Evolutionary conservation across 1,284 basidiomycete genomes (phyloP).

Genomic region (Malassezia japonica): DNA sequence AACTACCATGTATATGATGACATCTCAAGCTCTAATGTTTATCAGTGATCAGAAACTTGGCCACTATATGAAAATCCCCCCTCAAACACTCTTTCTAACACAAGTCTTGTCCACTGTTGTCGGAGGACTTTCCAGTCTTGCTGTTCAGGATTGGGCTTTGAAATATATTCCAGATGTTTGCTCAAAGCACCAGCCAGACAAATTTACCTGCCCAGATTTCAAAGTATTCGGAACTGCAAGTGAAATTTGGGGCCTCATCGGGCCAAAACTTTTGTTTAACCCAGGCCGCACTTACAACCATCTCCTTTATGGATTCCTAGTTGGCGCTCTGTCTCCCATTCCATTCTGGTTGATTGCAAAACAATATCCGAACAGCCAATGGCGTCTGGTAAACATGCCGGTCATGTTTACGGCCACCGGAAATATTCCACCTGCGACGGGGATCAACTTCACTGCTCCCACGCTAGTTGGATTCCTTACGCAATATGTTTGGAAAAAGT

Average conservation of each 20-base stretch:
- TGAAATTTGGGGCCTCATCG: slow-evolving; percentile 50
- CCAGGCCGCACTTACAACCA: slow-evolving; percentile 22
- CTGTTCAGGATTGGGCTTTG: slow-evolving; percentile 61
- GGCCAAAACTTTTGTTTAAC: slow-evolving; percentile 43
- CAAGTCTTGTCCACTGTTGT: slow-evolving; percentile 67
- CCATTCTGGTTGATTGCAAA: slow-evolving; percentile 25
- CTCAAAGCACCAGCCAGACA: slow-evolving; percentile 29
- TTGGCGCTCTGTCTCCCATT: slow-evolving; percentile 31
- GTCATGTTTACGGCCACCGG: slow-evolving; percentile 37
- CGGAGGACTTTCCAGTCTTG: slow-evolving; percentile 54
- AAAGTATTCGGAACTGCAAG: slow-evolving; percentile 37
- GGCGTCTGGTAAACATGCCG: slow-evolving; percentile 25
- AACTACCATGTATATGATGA: slow-evolving; percentile 55
- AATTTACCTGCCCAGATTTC: slow-evolving; percentile 33
- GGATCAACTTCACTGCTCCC: slow-evolving; percentile 39
- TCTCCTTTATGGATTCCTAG: slow-evolving; percentile 33
- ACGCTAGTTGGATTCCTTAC: slow-evolving; percentile 52
- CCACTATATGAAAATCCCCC: slow-evolving; percentile 94
- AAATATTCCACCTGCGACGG: slow-evolving; percentile 43
- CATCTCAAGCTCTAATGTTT: slow-evolving; percentile 61
- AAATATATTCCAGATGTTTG: slow-evolving; percentile 65
- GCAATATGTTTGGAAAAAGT: slow-evolving; percentile 3
- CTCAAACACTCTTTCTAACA: slow-evolving; percentile 69
- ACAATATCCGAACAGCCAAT: slow-evolving; percentile 14
- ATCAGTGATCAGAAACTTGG: slow-evolving; percentile 87